These are phyloP conservation scores for Fusarium compactum DNA, from an alignment of 2,329 filamentous ascomycete species.

Conservation along the genomic window DNA sequence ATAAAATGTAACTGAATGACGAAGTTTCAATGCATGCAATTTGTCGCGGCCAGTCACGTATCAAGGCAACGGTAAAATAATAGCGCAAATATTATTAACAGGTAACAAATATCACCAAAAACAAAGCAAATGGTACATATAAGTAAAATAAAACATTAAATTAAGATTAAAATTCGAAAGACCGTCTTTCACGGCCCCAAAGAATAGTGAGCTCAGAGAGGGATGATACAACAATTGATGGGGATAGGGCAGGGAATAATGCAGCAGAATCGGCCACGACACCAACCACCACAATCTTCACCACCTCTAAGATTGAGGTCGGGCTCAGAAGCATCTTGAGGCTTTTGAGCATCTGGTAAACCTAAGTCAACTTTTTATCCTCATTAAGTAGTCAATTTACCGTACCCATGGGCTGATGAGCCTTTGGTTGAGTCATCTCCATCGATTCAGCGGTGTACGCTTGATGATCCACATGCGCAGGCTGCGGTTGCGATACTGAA, in stretches of 20 bases:
- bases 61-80: too few species aligned
- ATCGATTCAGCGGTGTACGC: not conserved
- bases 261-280: constrained; percentile 55
- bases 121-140: too few species aligned
- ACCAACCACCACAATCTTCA: constrained; percentile 39
- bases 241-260: constrained; percentile 55
- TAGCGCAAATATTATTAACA: too few species aligned
- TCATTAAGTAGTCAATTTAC: not conserved
- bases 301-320: constrained; percentile 47
- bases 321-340: constrained; percentile 35
- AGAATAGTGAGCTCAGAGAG: constrained; percentile 1
- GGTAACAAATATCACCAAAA: too few species aligned
- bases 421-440: constrained; percentile 2
- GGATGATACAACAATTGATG: constrained; percentile 52
- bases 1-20: too few species aligned
- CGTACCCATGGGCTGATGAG: constrained; percentile 1
- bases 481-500: not conserved
- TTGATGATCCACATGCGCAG: not conserved
- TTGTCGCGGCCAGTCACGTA: too few species aligned
- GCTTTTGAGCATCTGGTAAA: constrained; percentile 30
- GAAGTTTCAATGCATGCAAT: too few species aligned
- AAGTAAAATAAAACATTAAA: too few species aligned
- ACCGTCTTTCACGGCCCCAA: too few species aligned
- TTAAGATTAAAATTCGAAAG: too few species aligned
- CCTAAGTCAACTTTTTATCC: too few species aligned